Conservation (phyloP, 495 filamentous ascomycete species). For the Penicillium fimorum region DNA sequence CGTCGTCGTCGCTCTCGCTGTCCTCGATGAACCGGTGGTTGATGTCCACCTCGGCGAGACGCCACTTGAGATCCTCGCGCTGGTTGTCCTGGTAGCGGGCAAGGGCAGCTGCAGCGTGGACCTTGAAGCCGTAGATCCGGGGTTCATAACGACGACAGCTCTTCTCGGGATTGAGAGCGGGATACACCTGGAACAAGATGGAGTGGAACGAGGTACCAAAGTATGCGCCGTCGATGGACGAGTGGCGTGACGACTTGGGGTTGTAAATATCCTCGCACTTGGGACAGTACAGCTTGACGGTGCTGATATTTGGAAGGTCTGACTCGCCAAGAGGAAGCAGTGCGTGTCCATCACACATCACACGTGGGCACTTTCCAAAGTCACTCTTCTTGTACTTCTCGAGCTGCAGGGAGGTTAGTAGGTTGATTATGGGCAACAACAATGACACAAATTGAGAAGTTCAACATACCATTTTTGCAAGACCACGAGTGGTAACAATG, state of each 20-base stretch:
- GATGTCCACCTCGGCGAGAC: slow-evolving; percentile 55
- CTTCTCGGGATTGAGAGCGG: slow-evolving; percentile 81
- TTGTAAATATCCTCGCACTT: slow-evolving; percentile 99
- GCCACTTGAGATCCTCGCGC: slow-evolving; percentile 73
- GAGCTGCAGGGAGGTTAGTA: slow-evolving; percentile 55
- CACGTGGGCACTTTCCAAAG: slow-evolving; percentile 97
- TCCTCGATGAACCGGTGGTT: slow-evolving; percentile 59
- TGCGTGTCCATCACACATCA: slow-evolving; percentile 86
- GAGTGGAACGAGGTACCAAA: slow-evolving; percentile 98
- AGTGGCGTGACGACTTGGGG: slow-evolving; percentile 95
- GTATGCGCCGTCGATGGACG: slow-evolving; percentile 93
- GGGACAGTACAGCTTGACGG: slow-evolving; percentile 94
- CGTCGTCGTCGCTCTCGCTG: slow-evolving; percentile 50
- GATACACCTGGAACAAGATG: slow-evolving; percentile 98
- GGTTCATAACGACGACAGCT: slow-evolving; percentile 82
- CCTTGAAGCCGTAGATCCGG: slow-evolving; percentile 88
- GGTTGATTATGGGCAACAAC: not conserved
- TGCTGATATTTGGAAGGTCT: slow-evolving; percentile 77
- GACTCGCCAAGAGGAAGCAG: slow-evolving; percentile 91
- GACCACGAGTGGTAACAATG: slow-evolving; percentile 91
- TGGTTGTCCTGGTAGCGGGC: slow-evolving; percentile 84
- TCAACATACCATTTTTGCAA: slow-evolving; percentile 86
- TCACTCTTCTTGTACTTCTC: slow-evolving; percentile 98
- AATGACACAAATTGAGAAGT: not conserved
- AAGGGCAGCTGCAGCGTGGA: slow-evolving; percentile 85